These are phyloP conservation scores for Agaricus blazei DNA, from an alignment of 768 basidiomycete species.

Conservation along the genomic window DNA sequence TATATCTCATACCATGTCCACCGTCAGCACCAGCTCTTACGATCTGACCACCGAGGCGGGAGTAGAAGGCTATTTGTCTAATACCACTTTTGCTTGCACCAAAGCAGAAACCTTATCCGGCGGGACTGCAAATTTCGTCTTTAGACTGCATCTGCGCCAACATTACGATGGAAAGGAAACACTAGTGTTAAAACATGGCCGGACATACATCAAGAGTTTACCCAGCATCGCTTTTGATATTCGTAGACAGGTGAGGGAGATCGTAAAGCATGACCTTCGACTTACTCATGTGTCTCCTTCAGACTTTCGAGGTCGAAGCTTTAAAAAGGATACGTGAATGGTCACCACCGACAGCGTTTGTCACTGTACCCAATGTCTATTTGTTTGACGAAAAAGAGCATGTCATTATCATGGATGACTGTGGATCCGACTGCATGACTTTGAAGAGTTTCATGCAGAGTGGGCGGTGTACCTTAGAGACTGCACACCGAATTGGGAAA, in stretches of 20 bases:
- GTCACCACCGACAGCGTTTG: conserved; percentile 29
- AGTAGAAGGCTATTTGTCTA: conserved; percentile 37
- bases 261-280: background rate
- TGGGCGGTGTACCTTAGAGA: conserved; percentile 21
- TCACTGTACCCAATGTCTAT: conserved; percentile 45
- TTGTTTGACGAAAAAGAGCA: conserved; percentile 43
- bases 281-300: background rate
- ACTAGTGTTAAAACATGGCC: conserved; percentile 55
- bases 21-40: background rate
- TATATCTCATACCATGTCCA: background rate
- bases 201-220: conserved; percentile 32
- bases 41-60: conserved; percentile 30
- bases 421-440: conserved; percentile 32
- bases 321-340: conserved; percentile 36
- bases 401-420: conserved; percentile 62
- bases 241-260: conserved; percentile 45
- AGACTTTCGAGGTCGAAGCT: conserved; percentile 44
- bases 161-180: conserved; percentile 39
- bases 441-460: conserved; percentile 38
- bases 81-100: conserved; percentile 42
- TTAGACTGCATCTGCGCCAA: conserved; percentile 39
- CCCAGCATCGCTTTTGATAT: conserved; percentile 23
- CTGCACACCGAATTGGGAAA: conserved; percentile 41
- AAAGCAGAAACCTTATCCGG: conserved; percentile 39
- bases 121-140: conserved; percentile 54